phyloP scores from a whole-genome alignment of 2,329 filamentous ascomycete species.

The Penicillium sp. region DNA sequence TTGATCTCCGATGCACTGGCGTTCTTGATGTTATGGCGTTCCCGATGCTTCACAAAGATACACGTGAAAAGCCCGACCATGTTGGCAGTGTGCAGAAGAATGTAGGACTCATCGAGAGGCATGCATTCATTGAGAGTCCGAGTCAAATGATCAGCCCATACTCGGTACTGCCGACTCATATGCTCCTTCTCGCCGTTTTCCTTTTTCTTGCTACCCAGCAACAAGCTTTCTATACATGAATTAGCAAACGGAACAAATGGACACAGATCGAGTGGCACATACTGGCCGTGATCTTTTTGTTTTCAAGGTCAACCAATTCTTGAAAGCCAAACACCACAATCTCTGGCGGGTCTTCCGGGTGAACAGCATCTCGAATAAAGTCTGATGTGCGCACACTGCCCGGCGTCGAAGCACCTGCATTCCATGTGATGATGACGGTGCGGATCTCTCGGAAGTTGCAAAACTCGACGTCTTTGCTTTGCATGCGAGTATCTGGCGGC shows the following conservation, averaged over 20 bases:
- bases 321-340: conserved; percentile 96
- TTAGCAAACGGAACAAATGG: conserved; percentile 23
- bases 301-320: conserved; percentile 94
- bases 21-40: conserved; percentile 70
- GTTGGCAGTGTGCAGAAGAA: conserved; percentile 79
- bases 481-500: conserved; percentile 68
- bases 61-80: conserved; percentile 94
- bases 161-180: conserved; percentile 95
- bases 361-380: conserved; percentile 76
- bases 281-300: conserved; percentile 96
- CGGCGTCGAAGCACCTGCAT: conserved; percentile 93
- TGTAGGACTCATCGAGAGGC: conserved; percentile 69
- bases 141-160: conserved; percentile 87
- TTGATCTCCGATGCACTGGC: conserved; percentile 80
- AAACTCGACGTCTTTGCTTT: conserved; percentile 71
- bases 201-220: conserved; percentile 75
- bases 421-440: conserved; percentile 86
- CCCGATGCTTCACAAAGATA: conserved; percentile 79
- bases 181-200: conserved; percentile 70
- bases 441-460: conserved; percentile 79
- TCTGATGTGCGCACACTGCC: conserved; percentile 68
- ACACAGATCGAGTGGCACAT: conserved; percentile 29
- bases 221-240: conserved; percentile 60
- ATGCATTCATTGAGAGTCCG: conserved; percentile 77
- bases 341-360: conserved; percentile 71